Conservation (phyloP, 371 early-diverging fungal genomes). For the Amoeboradix gromovi region DNA sequence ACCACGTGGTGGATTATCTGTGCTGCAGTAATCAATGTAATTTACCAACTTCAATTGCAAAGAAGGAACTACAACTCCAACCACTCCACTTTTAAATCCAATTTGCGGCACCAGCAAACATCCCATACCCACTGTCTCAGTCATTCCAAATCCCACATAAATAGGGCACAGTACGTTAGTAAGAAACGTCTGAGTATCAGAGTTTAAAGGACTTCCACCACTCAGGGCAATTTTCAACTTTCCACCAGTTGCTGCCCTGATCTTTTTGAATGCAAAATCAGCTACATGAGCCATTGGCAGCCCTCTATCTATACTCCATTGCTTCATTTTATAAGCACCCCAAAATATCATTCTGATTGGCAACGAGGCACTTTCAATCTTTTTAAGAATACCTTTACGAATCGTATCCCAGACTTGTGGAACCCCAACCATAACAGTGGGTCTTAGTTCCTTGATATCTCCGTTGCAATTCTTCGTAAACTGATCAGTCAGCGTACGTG, state of each 20-base stretch:
- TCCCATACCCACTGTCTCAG: too few relatives aligned
- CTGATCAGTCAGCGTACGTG: slow-evolving; percentile 57
- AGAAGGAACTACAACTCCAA: too few relatives aligned
- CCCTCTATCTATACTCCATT: too few relatives aligned
- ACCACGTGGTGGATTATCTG: too few relatives aligned
- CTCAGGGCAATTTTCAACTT: slow-evolving; percentile 51
- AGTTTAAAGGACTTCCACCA: slow-evolving; percentile 76
- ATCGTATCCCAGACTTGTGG: too few relatives aligned
- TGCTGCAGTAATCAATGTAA: too few relatives aligned
- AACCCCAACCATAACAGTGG: slow-evolving; percentile 61
- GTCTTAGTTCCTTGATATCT: slow-evolving; percentile 67
- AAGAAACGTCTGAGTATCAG: slow-evolving; percentile 55
- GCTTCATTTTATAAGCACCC: too few relatives aligned
- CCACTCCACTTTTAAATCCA: too few relatives aligned
- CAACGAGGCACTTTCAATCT: background rate
- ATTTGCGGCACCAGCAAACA: too few relatives aligned
- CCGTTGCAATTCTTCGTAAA: slow-evolving; percentile 70
- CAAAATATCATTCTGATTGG: slow-evolving; percentile 1
- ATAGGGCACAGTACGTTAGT: slow-evolving; percentile 47
- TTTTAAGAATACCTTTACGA: too few relatives aligned
- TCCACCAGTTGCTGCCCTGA: slow-evolving; percentile 70
- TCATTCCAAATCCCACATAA: slow-evolving; percentile 68
- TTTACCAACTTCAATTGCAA: too few relatives aligned
- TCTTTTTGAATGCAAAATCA: slow-evolving; percentile 54
- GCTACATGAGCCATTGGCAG: slow-evolving; percentile 41